Evolutionary conservation across 805 yeast species (phyloP).

Genomic region (Nakazawaea sp.): DNA sequence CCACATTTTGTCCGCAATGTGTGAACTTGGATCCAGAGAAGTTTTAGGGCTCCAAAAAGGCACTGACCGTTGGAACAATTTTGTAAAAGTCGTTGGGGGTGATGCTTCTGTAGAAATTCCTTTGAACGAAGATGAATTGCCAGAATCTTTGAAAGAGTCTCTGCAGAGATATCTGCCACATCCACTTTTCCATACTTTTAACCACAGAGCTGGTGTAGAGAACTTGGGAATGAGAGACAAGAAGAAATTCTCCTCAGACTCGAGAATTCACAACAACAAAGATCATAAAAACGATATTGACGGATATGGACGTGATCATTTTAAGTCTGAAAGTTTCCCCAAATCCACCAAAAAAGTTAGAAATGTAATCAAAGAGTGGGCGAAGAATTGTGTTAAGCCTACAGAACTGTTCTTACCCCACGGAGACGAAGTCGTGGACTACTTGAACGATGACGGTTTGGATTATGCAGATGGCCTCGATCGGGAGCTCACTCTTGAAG

Average conservation of each 20-base stretch:
- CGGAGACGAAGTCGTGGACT: constrained; percentile 46
- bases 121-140: constrained; percentile 15
- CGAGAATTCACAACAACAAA: constrained; percentile 66
- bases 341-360: constrained; percentile 48
- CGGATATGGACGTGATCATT: constrained; percentile 70
- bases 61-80: constrained; percentile 35
- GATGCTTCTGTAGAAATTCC: constrained; percentile 14
- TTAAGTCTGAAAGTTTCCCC: constrained; percentile 37
- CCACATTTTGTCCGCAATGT: constrained; percentile 52
- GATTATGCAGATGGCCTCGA: constrained; percentile 20
- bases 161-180: constrained; percentile 11
- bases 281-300: constrained; percentile 65
- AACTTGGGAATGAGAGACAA: constrained; percentile 80
- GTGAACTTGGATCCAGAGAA: constrained; percentile 68
- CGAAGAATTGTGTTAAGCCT: constrained; percentile 34
- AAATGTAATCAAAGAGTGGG: constrained; percentile 48
- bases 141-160: constrained; percentile 13
- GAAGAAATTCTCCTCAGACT: constrained; percentile 74
- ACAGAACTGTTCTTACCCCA: constrained; percentile 46
- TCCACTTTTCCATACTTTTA: constrained; percentile 47
- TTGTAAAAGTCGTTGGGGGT: constrained; percentile 17
- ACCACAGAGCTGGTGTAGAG: constrained; percentile 83
- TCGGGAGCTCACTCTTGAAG: constrained; percentile 16
- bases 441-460: constrained; percentile 38
- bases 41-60: constrained; percentile 47